Conservation (phyloP, 495 filamentous ascomycete species). For the Neurospora intermedia region DNA sequence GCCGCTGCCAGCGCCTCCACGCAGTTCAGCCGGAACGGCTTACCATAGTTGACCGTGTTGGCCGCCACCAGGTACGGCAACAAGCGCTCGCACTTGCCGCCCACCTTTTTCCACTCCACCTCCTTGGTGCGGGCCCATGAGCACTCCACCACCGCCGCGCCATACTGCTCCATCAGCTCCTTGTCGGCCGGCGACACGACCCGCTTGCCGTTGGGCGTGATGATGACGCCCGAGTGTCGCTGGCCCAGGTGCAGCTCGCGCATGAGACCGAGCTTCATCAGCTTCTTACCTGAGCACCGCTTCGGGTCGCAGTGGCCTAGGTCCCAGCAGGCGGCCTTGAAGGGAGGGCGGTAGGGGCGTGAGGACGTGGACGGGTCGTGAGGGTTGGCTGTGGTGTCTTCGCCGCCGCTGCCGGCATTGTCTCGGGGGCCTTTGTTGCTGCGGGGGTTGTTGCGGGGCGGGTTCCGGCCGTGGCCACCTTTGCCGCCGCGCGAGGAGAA, state of each 20-base stretch:
- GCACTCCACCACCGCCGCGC: slow-evolving; percentile 93
- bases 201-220: slow-evolving; percentile 86
- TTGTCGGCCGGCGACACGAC: slow-evolving; percentile 72
- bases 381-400: slow-evolving; percentile 7
- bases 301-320: slow-evolving; percentile 96
- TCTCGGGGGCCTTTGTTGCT: slow-evolving; percentile 5
- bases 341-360: slow-evolving; percentile 43
- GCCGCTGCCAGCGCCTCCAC: slow-evolving; percentile 88
- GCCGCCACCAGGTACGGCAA: slow-evolving; percentile 93
- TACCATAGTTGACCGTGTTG: slow-evolving; percentile 94
- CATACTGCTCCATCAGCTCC: slow-evolving; percentile 71
- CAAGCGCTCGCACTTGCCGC: slow-evolving; percentile 88
- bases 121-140: slow-evolving; percentile 90
- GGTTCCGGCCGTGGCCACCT: slow-evolving; percentile 37
- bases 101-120: slow-evolving; percentile 82
- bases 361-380: slow-evolving; percentile 21
- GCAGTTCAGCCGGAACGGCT: slow-evolving; percentile 89
- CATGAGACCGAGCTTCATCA: slow-evolving; percentile 89
- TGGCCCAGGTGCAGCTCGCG: slow-evolving; percentile 85
- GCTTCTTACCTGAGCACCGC: slow-evolving; percentile 85
- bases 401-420: slow-evolving; percentile 24
- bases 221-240: slow-evolving; percentile 78
- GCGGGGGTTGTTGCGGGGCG: slow-evolving; percentile 21
- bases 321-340: slow-evolving; percentile 96
- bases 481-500: slow-evolving; percentile 58